Evolutionary conservation across 768 basidiomycete genomes (phyloP).

Genomic region (Rhizopogon sp.): DNA sequence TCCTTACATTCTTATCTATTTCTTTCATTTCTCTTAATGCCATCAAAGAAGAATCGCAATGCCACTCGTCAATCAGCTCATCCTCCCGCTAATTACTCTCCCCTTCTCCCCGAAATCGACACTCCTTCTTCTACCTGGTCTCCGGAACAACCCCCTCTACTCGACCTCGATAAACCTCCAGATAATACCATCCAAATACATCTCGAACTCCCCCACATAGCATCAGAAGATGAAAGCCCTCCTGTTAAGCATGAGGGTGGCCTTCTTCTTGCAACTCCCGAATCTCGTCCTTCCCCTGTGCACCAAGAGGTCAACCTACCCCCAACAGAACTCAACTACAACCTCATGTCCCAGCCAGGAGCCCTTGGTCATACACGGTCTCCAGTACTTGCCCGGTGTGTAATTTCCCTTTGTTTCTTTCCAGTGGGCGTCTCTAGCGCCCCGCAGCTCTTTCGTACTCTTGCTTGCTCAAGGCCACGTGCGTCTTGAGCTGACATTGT

Average conservation of each 20-base stretch:
- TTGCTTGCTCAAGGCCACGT: too few species aligned
- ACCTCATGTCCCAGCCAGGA: background rate
- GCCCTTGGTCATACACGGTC: constrained; percentile 23
- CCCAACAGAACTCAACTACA: constrained; percentile 6
- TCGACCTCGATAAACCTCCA: constrained; percentile 6
- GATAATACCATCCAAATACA: constrained; percentile 7
- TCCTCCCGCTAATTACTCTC: constrained; percentile 16
- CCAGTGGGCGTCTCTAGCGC: background rate
- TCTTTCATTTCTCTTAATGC: constrained; percentile 22
- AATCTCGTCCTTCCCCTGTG: constrained; percentile 8
- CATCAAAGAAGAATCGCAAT: constrained; percentile 21
- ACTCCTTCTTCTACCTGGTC: constrained; percentile 19
- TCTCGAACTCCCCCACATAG: constrained; percentile 8
- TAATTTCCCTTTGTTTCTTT: background rate
- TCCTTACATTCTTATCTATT: constrained; percentile 11
- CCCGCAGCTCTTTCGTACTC: background rate
- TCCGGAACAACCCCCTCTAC: constrained; percentile 7
- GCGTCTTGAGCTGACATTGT: background rate
- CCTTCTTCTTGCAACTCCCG: constrained; percentile 11
- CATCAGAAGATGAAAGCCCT: constrained; percentile 16
- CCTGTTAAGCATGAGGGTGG: constrained; percentile 24
- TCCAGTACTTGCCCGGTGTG: constrained; percentile 27
- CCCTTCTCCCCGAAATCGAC: constrained; percentile 28
- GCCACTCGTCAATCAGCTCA: constrained; percentile 14
- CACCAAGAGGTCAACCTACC: constrained; percentile 10